A percentile compares a stretch with the other conserved stretches of the same genome.
Evolutionary conservation across 2,329 filamentous ascomycete genomes (phyloP).

Genomic region (Byssochlamys sp.): DNA sequence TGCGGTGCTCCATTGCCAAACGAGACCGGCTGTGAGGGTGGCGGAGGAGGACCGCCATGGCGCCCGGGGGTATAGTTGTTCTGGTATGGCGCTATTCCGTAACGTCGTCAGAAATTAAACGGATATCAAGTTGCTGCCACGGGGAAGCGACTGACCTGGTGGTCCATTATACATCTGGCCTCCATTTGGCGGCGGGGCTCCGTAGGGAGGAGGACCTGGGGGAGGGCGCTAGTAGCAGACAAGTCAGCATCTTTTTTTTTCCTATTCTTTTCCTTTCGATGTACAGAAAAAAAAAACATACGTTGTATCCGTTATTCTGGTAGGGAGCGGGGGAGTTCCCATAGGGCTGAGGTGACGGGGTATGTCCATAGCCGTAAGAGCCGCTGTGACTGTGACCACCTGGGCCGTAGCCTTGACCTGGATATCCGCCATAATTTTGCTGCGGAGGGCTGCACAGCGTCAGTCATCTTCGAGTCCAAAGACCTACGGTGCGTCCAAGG

Average conservation of each 20-base stretch:
- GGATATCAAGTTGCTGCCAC: background rate
- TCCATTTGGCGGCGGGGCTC: conserved; percentile 20
- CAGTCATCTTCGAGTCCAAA: background rate
- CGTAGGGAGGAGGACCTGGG: conserved; percentile 12
- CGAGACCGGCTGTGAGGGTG: conserved; percentile 56
- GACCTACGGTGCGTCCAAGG: conserved; percentile 1
- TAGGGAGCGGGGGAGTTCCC: conserved; percentile 18
- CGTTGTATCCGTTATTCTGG: conserved; percentile 27
- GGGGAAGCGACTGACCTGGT: conserved; percentile 23
- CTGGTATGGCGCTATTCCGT: conserved; percentile 30
- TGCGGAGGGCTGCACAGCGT: conserved; percentile 17
- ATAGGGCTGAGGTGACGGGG: conserved; percentile 32
- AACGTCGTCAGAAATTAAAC: background rate
- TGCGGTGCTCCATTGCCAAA: conserved; percentile 74
- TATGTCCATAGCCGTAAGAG: conserved; percentile 33
- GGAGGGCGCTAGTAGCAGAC: conserved; percentile 11
- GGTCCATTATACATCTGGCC: conserved; percentile 32
- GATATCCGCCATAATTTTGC: conserved; percentile 29
- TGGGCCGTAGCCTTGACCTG: conserved; percentile 34
- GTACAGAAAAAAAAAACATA: conserved; percentile 15
- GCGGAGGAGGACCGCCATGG: conserved; percentile 53
- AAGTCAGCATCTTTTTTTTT: background rate
- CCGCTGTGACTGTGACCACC: conserved; percentile 19
- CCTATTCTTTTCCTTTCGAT: too few relatives aligned
- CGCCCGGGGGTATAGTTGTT: conserved; percentile 51